Conservation (phyloP, 2,329 filamentous ascomycete genomes). For the Colletotrichum sp. region DNA sequence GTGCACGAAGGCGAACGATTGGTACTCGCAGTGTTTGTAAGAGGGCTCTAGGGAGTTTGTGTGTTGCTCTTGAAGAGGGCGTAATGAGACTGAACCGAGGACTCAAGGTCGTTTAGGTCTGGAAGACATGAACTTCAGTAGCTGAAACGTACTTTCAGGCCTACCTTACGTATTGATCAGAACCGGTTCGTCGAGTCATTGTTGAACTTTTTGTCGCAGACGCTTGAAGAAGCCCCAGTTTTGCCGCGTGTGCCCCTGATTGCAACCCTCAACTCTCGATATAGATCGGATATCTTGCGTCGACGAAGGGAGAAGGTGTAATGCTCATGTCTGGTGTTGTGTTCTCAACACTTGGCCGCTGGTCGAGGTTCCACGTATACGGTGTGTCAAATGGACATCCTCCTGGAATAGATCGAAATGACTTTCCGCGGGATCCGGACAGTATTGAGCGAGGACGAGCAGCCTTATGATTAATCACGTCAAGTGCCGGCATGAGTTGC, state of each 20-base stretch:
- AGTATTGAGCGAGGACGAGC: neutral
- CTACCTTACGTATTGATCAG: neutral
- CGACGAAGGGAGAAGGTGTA: neutral
- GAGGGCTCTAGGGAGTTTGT: neutral
- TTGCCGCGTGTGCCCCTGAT: neutral
- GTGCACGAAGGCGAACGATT: slow-evolving; percentile 39
- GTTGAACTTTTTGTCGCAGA: neutral
- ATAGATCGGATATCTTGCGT: neutral
- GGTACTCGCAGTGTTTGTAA: slow-evolving; percentile 46
- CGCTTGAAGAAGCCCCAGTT: neutral
- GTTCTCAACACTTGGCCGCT: neutral
- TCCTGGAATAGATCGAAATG: neutral
- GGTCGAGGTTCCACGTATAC: neutral
- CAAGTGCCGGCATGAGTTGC: neutral
- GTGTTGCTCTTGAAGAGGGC: neutral
- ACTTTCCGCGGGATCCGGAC: neutral
- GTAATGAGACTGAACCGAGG: neutral
- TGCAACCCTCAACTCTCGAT: neutral
- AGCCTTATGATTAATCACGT: neutral
- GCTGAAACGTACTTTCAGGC: neutral
- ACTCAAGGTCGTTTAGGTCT: neutral
- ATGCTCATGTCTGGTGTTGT: neutral
- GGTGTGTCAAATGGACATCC: neutral
- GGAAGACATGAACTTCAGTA: neutral
- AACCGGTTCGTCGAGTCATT: neutral